Base-by-base conservation (phyloP, 495 filamentous ascomycete species). In the Staphylotrichum longicolle region DNA sequence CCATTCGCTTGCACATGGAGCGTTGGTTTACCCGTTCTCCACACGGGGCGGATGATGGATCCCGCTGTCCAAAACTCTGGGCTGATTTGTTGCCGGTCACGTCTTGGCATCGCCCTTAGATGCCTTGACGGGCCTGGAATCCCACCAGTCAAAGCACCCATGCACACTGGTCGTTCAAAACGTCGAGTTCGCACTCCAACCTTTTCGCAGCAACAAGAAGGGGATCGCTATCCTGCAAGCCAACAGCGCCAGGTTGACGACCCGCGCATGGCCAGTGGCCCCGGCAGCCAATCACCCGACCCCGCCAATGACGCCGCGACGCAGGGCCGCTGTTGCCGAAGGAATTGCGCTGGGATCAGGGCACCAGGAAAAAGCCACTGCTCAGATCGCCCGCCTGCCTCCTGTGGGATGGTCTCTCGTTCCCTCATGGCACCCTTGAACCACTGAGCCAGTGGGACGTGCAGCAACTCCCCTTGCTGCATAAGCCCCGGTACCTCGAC, bases 271-370 rank as follows among this genome's bases (percentile, higher is more conserved):
- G 8, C 10, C 30, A 14, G n/a, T n/a, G 30, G 54, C 20, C 5
- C 10, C 10, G 35, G 2, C 4, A n/a, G 14, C 35, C 37, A 54
- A 14, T 41, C 37, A 11, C 37, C 7, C 15, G 15, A 41, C 45
- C 44, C 3, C 37, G n/a, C 11, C 44, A 40, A 41, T 7, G 20
- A 45, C 50, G 32, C 46, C 61, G 64, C 53, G 53, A 64, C 45
- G 61, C 53, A 66, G 64, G 61, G 51, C 62, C 64, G 64, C 50
- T 14, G 33, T 64, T 57, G 53, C 64, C 49, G 61, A 60, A 64
- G 54, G 57, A 54, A 54, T 1, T 56, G 42, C 55, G 46, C 49
- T 39, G 52, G 37, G 37, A 27, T 27, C 7, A 44, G 33, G n/a
- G 50, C 35, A 9, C 33, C 58, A 56, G 27, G 40, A 27, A 48